Conservation (phyloP, 2,329 filamentous ascomycete species). For the Pseudocercospora fijiensis region DNA sequence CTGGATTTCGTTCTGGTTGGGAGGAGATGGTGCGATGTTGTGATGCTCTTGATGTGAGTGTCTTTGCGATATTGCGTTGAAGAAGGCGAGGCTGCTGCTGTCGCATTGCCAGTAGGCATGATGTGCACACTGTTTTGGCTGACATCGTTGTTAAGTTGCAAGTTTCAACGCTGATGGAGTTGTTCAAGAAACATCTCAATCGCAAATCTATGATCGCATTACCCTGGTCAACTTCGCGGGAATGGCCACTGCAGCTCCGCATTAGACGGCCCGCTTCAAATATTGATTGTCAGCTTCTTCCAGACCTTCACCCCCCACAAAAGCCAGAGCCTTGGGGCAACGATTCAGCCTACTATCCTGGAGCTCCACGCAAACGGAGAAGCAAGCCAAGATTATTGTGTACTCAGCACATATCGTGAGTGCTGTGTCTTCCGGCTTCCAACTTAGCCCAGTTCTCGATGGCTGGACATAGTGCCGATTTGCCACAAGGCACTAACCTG, state of each 20-base stretch:
- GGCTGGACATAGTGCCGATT: neutral
- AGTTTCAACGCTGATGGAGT: neutral
- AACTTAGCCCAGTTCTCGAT: neutral
- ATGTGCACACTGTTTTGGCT: slow-evolving; percentile 26
- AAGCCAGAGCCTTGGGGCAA: no score
- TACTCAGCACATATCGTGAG: neutral
- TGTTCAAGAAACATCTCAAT: neutral
- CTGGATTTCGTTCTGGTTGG: slow-evolving; percentile 10
- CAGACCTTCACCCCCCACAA: neutral
- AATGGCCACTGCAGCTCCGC: slow-evolving; percentile 1
- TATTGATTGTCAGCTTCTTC: neutral
- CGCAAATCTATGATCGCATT: slow-evolving; percentile 7
- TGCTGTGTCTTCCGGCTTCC: neutral
- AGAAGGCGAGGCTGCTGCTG: neutral
- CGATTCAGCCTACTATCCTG: neutral
- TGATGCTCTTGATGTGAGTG: slow-evolving; percentile 8
- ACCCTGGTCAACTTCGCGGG: neutral
- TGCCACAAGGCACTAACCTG: neutral
- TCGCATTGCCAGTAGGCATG: slow-evolving; percentile 27
- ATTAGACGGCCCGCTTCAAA: neutral
- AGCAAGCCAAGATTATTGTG: neutral
- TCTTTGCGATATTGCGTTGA: neutral
- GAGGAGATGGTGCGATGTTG: slow-evolving; percentile 12
- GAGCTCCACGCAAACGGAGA: neutral
- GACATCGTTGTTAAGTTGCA: slow-evolving; percentile 22